Percentiles rank a stretch among this genome's conserved stretches.
Evolutionary conservation across 2,329 filamentous ascomycete species (phyloP).

Genomic region (Pseudofabraea citricarpa): DNA sequence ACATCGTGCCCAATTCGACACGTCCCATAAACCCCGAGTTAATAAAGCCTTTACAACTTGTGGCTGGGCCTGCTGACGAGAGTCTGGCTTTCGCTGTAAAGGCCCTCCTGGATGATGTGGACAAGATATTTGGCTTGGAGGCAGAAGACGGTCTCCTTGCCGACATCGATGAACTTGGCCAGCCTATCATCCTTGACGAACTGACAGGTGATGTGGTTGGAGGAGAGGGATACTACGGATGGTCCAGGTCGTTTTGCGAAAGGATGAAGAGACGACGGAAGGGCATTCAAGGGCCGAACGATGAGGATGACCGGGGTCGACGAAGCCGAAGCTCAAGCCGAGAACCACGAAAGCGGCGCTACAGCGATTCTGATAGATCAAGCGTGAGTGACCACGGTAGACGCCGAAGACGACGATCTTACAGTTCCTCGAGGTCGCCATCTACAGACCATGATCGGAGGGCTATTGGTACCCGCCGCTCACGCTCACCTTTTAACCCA

Average conservation of each 20-base stretch:
- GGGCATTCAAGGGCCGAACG: conserved; percentile 13
- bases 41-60: conserved; percentile 68
- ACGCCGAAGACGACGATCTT: conserved; percentile 21
- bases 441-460: conserved; percentile 14
- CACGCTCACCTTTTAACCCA: neutral
- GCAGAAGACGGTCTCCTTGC: conserved; percentile 47
- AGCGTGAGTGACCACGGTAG: conserved; percentile 14
- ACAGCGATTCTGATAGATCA: conserved; percentile 21
- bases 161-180: conserved; percentile 70
- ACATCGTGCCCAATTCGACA: conserved; percentile 71
- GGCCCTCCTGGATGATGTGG: conserved; percentile 62
- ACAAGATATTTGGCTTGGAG: conserved; percentile 59
- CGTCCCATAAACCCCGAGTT: conserved; percentile 67
- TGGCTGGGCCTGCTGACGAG: conserved; percentile 62
- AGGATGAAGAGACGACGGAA: conserved; percentile 63
- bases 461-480: conserved; percentile 7
- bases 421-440: conserved; percentile 24
- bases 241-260: conserved; percentile 75
- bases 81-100: conserved; percentile 65
- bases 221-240: conserved; percentile 81
- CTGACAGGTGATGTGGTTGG: conserved; percentile 55
- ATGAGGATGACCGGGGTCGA: conserved; percentile 7
- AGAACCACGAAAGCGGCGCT: conserved; percentile 20
- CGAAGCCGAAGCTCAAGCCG: conserved; percentile 20
- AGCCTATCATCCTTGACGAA: conserved; percentile 60